Evolutionary conservation across 2,329 filamentous ascomycete genomes (phyloP).

Genomic region (Trichophyton schoenleinii): DNA sequence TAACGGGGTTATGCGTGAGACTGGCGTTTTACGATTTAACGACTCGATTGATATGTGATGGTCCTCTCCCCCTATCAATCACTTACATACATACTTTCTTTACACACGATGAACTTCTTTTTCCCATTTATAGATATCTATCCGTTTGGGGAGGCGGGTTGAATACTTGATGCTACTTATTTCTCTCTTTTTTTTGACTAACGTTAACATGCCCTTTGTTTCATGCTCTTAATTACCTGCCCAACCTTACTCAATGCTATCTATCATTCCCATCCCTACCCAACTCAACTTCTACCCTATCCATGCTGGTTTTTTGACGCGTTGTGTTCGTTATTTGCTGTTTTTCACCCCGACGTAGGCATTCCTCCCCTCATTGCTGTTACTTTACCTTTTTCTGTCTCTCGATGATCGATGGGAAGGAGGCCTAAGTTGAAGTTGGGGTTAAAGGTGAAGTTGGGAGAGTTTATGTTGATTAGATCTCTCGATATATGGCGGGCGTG

Average conservation of each 20-base stretch:
- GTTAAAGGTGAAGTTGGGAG: neutral
- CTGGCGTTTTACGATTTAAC: slow-evolving; percentile 84
- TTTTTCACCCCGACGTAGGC: too few relatives aligned
- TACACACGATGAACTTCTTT: neutral
- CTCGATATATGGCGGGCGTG: neutral
- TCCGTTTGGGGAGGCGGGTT: neutral
- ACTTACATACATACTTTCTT: neutral
- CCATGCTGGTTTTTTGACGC: neutral
- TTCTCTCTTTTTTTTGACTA: neutral
- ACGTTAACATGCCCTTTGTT: neutral
- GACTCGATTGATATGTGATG: slow-evolving; percentile 66
- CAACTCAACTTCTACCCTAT: neutral
- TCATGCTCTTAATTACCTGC: neutral
- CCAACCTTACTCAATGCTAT: neutral
- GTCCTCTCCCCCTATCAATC: neutral
- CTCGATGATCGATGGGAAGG: neutral
- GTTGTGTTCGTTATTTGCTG: too few relatives aligned
- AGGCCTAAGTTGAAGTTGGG: neutral
- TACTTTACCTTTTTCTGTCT: neutral
- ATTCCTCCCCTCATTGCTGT: neutral
- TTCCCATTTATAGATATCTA: neutral
- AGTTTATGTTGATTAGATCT: neutral
- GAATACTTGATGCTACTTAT: neutral
- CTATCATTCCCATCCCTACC: neutral
- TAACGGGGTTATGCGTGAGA: slow-evolving; percentile 72